Percentiles rank a stretch among this genome's conserved stretches.
Conservation (phyloP, 345 rosid genomes). For the Citrus cavaleriei region DNA sequence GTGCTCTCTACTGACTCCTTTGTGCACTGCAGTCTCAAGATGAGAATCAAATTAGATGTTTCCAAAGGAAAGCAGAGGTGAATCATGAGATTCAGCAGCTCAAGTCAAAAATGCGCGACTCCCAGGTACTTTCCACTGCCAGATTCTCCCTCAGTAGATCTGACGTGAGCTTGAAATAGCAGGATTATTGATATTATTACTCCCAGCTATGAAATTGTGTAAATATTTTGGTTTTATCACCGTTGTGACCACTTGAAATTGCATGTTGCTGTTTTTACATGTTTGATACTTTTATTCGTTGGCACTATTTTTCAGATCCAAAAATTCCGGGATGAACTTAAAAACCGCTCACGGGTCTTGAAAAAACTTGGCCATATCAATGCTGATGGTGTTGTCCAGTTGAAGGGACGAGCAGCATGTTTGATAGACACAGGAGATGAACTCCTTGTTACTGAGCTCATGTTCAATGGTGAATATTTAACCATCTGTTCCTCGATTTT, state of each 20-base stretch:
- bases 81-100: slow-evolving; percentile 95
- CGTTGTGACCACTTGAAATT: not conserved
- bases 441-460: slow-evolving; percentile 93
- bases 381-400: slow-evolving; percentile 81
- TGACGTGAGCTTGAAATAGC: slow-evolving; percentile 1
- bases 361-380: slow-evolving; percentile 94
- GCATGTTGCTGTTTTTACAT: not conserved
- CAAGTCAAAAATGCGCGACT: slow-evolving; percentile 92
- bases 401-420: slow-evolving; percentile 98
- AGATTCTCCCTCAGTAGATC: slow-evolving; percentile 11
- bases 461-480: slow-evolving; percentile 76
- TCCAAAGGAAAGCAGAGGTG: slow-evolving; percentile 87
- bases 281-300: not conserved
- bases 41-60: slow-evolving; percentile 69
- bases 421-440: slow-evolving; percentile 99
- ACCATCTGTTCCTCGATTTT: slow-evolving; percentile 2
- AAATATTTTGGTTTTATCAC: not conserved
- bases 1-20: not conserved
- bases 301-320: slow-evolving; percentile 58
- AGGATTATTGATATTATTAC: not conserved
- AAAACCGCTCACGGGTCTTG: slow-evolving; percentile 86
- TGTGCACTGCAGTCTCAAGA: slow-evolving; percentile 65
- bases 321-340: slow-evolving; percentile 91
- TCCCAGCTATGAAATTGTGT: not conserved
- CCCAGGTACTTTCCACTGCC: slow-evolving; percentile 61